Evolutionary conservation across 2,329 filamentous ascomycete genomes (phyloP), one percentile per base, ranked within the genome.

Genomic region (Penicillium paneum): DNA sequence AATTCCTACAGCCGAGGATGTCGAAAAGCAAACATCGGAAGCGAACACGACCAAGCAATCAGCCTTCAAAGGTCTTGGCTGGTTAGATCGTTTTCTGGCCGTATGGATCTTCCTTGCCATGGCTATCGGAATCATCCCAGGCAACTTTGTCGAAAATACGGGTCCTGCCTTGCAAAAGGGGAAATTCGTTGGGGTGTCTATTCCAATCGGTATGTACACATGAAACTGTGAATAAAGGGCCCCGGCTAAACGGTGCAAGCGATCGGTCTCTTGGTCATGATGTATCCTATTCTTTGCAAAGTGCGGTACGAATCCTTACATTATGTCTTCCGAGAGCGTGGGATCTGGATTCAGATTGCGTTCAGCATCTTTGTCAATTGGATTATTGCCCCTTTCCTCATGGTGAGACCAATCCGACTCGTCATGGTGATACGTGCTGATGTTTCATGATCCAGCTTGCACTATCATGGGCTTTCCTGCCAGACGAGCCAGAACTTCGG

Each of bases 211-310:
- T 83, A 69, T 48, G 76, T 24, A 4, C 55, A 15, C 63, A 31
- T 17, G 5, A 1, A 10, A 5, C 24, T 19, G 7, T 6, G 21
- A 29, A 19, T 6, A 0, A 3, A 19, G 8, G 13, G 31, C 6
- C 2, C 0, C 3, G 40, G 38, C 26, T 55, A 28, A 45, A 34
- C 29, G 19, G 21, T n/a, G 19, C 6, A 40, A 90, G 90, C 91
- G 0, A 76, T 95, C 42, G 91, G 91, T 0, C 76, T 96, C 0
- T 79, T 96, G 0, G 86, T 95, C 34, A 96, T 96, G 91, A 96
- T 96, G 90, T 96, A 94, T 65, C 91, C 91, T 0, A 95, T 96
- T 54, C 77, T 96, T 0, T 95, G 90, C 80, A 95, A 94, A 72
- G 88, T 96, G 8, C 84, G 84, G 36, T 95, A 85, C 71, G 90